These are phyloP conservation scores for Pseudogymnoascus pannorum DNA, from an alignment of 2,329 filamentous ascomycete genomes.

Conservation along the genomic window DNA sequence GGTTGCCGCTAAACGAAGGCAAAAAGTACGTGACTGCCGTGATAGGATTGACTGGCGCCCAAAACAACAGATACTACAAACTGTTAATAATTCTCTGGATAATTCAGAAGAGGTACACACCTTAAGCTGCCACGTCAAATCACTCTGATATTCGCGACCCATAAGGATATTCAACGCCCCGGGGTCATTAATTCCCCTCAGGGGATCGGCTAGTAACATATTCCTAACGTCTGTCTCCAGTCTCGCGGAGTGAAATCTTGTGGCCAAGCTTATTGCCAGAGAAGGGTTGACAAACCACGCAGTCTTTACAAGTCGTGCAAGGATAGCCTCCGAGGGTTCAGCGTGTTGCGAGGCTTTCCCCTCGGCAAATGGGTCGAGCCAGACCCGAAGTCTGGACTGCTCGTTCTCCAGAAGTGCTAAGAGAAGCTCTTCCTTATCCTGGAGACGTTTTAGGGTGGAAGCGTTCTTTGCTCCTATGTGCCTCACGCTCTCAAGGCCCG, in stretches of 20 bases:
- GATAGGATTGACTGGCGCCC: slow-evolving; percentile 86
- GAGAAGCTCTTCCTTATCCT: slow-evolving; percentile 77
- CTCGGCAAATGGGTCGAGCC: slow-evolving; percentile 70
- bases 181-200: slow-evolving; percentile 72
- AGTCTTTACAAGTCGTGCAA: slow-evolving; percentile 57
- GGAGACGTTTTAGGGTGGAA: slow-evolving; percentile 57
- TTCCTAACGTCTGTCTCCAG: slow-evolving; percentile 70
- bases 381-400: slow-evolving; percentile 74
- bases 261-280: slow-evolving; percentile 77
- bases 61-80: slow-evolving; percentile 75
- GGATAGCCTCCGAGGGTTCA: slow-evolving; percentile 33
- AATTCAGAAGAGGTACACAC: slow-evolving; percentile 34
- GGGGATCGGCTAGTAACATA: slow-evolving; percentile 73
- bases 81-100: slow-evolving; percentile 24
- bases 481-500: slow-evolving; percentile 56
- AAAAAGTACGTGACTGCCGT: slow-evolving; percentile 91
- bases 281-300: slow-evolving; percentile 84
- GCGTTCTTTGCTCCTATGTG: slow-evolving; percentile 45
- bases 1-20: slow-evolving; percentile 83
- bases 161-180: slow-evolving; percentile 79
- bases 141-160: slow-evolving; percentile 64
- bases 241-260: slow-evolving; percentile 69
- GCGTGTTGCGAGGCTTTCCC: slow-evolving; percentile 29
- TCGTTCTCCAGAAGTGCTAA: slow-evolving; percentile 77
- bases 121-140: slow-evolving; percentile 80